A percentile compares a stretch with the other conserved stretches of the same genome.
Evolutionary conservation across 2,329 filamentous ascomycete genomes (phyloP).

Genomic region (Pestalotiopsis sp.): DNA sequence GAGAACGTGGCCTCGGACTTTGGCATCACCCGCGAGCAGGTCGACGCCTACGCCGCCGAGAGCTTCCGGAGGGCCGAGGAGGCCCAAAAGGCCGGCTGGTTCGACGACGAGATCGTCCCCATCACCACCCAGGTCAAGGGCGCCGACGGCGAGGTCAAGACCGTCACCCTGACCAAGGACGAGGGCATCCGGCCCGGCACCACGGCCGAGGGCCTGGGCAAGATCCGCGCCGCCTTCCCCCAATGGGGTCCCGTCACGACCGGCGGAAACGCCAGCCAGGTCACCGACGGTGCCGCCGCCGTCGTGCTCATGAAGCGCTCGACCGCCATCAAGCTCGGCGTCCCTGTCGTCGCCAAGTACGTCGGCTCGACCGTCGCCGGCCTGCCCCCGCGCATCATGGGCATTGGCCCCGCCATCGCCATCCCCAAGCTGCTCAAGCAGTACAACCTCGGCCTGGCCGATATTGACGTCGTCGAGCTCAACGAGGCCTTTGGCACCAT

Average conservation of each 20-base stretch:
- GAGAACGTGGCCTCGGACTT: slow-evolving; percentile 96
- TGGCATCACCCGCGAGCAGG: slow-evolving; percentile 73
- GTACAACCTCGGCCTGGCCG: slow-evolving; percentile 75
- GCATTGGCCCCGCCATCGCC: slow-evolving; percentile 77
- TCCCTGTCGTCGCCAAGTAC: slow-evolving; percentile 94
- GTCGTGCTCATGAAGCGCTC: slow-evolving; percentile 93
- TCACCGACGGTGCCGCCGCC: slow-evolving; percentile 91
- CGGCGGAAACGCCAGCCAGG: slow-evolving; percentile 91
- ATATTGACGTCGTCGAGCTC: slow-evolving; percentile 88
- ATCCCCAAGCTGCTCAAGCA: slow-evolving; percentile 83
- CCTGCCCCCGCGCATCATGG: slow-evolving; percentile 93
- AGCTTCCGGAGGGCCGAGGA: slow-evolving; percentile 84
- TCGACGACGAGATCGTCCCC: slow-evolving; percentile 91
- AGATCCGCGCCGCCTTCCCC: slow-evolving; percentile 89
- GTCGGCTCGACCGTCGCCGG: slow-evolving; percentile 90
- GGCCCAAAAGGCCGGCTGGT: slow-evolving; percentile 89
- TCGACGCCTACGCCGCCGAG: slow-evolving; percentile 86
- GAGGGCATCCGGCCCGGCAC: slow-evolving; percentile 92
- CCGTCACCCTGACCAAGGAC: slow-evolving; percentile 79
- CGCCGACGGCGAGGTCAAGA: slow-evolving; percentile 75
- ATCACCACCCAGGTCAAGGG: slow-evolving; percentile 83
- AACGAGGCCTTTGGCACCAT: slow-evolving; percentile 99
- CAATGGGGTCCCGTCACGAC: slow-evolving; percentile 86
- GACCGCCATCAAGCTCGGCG: slow-evolving; percentile 80
- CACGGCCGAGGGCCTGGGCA: slow-evolving; percentile 77